These are phyloP conservation scores for Neophaeococcomyces mojaviensis DNA, from an alignment of 2,329 filamentous ascomycete genomes.

Conservation along the genomic window DNA sequence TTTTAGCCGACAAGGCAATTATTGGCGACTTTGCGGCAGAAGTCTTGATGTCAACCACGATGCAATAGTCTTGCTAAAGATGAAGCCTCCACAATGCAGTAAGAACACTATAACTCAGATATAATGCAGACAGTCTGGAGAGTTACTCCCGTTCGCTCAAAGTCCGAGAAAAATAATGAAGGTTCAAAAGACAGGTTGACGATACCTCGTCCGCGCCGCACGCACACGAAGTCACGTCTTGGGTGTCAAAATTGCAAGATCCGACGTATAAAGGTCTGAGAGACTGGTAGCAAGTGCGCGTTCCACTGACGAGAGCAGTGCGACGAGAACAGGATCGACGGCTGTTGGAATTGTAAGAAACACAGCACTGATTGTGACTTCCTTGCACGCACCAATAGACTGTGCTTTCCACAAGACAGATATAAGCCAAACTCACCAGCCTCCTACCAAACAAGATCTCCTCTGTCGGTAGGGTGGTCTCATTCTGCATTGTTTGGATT, in stretches of 20 bases:
- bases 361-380: conserved; percentile 1
- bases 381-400: not conserved
- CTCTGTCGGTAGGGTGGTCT: too few species aligned
- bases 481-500: too few species aligned
- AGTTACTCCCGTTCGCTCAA: too few species aligned
- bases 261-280: not conserved
- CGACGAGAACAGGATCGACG: not conserved
- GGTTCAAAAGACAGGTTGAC: too few species aligned
- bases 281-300: not conserved
- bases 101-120: too few species aligned
- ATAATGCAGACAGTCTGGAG: too few species aligned
- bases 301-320: not conserved
- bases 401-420: not conserved
- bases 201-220: not conserved
- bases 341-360: not conserved
- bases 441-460: not conserved
- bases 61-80: too few species aligned
- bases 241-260: conserved; percentile 1
- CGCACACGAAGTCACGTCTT: not conserved
- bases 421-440: not conserved
- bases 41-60: too few species aligned
- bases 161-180: too few species aligned
- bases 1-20: too few species aligned
- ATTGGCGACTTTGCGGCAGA: too few species aligned
- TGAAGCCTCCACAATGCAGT: too few species aligned